Conservation (phyloP, 2,329 filamentous ascomycete genomes). For the Xylariales sp. region DNA sequence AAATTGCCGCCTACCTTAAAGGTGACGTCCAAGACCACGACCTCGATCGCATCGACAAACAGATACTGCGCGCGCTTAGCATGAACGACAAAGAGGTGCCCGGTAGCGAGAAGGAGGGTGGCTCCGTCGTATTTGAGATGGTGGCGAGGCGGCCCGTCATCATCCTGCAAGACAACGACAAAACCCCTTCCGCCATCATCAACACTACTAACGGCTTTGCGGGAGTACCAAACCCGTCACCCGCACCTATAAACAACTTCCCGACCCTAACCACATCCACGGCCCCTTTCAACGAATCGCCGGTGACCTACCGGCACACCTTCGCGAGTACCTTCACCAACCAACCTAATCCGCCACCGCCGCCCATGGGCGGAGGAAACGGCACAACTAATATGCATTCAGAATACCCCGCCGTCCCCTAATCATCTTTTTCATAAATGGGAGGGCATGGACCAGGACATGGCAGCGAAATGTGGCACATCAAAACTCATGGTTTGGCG, state of each 20-base stretch:
- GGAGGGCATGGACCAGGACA: neutral
- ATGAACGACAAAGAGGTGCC: slow-evolving; percentile 46
- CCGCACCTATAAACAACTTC: slow-evolving; percentile 8
- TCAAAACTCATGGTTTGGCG: neutral
- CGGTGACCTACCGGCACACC: slow-evolving; percentile 25
- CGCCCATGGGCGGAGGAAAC: slow-evolving; percentile 3
- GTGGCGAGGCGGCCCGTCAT: slow-evolving; percentile 45
- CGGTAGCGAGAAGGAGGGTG: slow-evolving; percentile 32
- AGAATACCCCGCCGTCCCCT: slow-evolving; percentile 18
- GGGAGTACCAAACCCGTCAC: slow-evolving; percentile 11
- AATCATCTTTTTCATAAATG: neutral
- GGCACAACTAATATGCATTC: slow-evolving; percentile 20
- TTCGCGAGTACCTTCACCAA: slow-evolving; percentile 25
- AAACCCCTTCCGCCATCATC: slow-evolving; percentile 4
- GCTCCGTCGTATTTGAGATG: slow-evolving; percentile 43
- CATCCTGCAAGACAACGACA: slow-evolving; percentile 40
- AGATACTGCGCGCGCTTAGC: slow-evolving; percentile 47
- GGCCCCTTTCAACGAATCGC: slow-evolving; percentile 8
- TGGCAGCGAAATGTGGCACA: neutral
- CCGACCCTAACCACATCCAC: neutral
- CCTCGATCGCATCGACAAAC: slow-evolving; percentile 45
- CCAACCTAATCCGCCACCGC: slow-evolving; percentile 11
- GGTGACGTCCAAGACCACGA: slow-evolving; percentile 43
- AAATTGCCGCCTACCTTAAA: slow-evolving; percentile 46
- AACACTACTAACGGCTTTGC: slow-evolving; percentile 1